A percentile compares a stretch with the other conserved stretches of the same genome.
phyloP scores from a whole-genome alignment of 2,329 filamentous ascomycete species.

The Neofusicoccum kwambonambiense region DNA sequence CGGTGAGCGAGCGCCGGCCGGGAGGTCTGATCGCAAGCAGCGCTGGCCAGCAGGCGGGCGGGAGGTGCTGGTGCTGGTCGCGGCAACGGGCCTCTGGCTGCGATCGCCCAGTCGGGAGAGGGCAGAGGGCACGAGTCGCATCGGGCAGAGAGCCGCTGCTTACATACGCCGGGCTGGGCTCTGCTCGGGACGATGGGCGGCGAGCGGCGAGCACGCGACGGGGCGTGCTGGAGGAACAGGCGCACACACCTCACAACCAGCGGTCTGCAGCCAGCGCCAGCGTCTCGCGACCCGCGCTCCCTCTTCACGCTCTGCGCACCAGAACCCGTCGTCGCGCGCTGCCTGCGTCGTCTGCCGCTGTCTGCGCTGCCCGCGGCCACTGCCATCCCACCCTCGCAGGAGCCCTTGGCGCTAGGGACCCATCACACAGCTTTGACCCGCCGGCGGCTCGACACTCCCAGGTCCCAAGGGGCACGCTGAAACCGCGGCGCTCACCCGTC shows the following conservation, averaged over 20 bases:
- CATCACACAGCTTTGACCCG: slow-evolving; percentile 9
- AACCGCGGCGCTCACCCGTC: slow-evolving; percentile 18
- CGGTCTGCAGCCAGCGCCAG: slow-evolving; percentile 1
- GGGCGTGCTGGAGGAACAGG: not conserved
- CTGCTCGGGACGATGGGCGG: slow-evolving; percentile 1
- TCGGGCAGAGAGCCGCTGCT: slow-evolving; percentile 8
- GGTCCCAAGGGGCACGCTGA: slow-evolving; percentile 17
- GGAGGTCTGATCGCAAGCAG: not conserved
- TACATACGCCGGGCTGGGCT: slow-evolving; percentile 1
- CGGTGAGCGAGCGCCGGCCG: not conserved
- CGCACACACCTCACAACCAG: not conserved
- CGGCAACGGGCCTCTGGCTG: not conserved
- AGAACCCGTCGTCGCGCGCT: not conserved
- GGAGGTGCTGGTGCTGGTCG: not conserved
- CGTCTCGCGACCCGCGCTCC: not conserved
- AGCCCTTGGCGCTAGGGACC: slow-evolving; percentile 6
- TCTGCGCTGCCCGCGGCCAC: slow-evolving; percentile 13
- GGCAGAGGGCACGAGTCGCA: slow-evolving; percentile 6
- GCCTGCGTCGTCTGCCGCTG: slow-evolving; percentile 13
- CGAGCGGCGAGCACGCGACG: slow-evolving; percentile 14
- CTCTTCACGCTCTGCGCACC: not conserved
- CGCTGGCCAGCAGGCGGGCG: not conserved
- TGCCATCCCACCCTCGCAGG: slow-evolving; percentile 14
- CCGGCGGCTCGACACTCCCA: not conserved
- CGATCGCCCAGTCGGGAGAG: slow-evolving; percentile 14